Evolutionary conservation across 1,139 yeast species (phyloP), one percentile per base, ranked within the genome.

Genomic region (Yamadazyma sp.): DNA sequence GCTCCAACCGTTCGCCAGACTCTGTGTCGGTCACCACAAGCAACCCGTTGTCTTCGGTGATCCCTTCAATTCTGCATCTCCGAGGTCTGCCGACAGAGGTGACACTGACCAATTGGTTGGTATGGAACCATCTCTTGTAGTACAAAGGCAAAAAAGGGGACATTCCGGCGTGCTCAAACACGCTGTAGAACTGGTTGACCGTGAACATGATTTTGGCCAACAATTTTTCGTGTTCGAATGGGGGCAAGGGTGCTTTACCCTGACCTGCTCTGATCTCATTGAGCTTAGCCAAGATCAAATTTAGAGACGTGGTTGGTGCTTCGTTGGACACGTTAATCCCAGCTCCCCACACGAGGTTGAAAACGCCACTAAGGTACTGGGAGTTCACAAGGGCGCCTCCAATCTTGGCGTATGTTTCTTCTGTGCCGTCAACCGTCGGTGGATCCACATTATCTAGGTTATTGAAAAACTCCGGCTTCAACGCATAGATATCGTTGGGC

Each of bases 401-500:
- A 3, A 91, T 75, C 56, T 94, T 94, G 30, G 81, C 78, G 58
- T 79, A 87, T 9, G 79, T 77, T 42, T 65, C 65, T 40, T 64
- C 61, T 48, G 69, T 62, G 9, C 72, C 70, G 40, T 69, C 67
- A 15, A 66, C 68, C n/a, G 69, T 62, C 25, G 66, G 46, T 35
- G 60, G 50, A 54, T 55, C 61, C 34, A 61, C 54, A 34, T 59
- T 71, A 44, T 47, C 36, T 9, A 68, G 34, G 11, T 41, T 42
- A 38, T 50, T 51, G 51, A 64, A 68, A 45, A 66, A 77, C 38
- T 80, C 81, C 0, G 95, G 94, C 45, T 78, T 81, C 51, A 81
- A 61, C 5, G 84, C 79, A 57, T 87, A 94, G 12, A 92, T 69
- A 61, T 94, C 99, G 58, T 94, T 94, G 5, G 99, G 99, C 99